These are phyloP conservation scores for Tripterygium wilfordii DNA, from an alignment of 177 flowering plant species.

Conservation along the genomic window DNA sequence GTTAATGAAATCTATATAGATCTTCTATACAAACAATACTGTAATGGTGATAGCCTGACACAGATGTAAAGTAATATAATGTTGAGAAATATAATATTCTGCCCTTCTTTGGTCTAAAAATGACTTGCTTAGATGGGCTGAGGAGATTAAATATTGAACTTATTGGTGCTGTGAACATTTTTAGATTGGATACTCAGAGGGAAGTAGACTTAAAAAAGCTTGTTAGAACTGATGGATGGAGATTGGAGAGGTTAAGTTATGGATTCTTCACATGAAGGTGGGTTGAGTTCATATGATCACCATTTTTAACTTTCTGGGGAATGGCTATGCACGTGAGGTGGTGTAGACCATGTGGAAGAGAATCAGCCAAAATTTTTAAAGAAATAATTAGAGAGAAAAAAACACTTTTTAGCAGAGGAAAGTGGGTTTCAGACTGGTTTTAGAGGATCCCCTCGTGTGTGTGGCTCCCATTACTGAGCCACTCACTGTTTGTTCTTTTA, in stretches of 20 bases:
- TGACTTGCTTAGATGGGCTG: no score
- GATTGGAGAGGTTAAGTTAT: no score
- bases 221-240: no score
- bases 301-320: not conserved
- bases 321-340: not conserved
- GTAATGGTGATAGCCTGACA: conserved; percentile 6
- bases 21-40: not conserved
- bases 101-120: not conserved
- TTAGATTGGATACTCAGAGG: no score
- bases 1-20: no score
- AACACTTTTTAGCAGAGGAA: conserved; percentile 2
- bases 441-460: conserved; percentile 39
- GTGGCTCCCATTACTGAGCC: conserved; percentile 33
- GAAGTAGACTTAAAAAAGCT: no score
- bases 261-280: no score
- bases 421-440: conserved; percentile 2
- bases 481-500: conserved; percentile 15
- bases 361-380: not conserved
- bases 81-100: not conserved
- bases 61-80: conserved; percentile 1
- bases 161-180: no score
- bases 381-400: conserved; percentile 2
- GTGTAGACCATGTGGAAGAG: conserved; percentile 1
- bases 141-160: no score
- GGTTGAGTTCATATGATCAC: not conserved